Base-by-base conservation (phyloP, 1,284 basidiomycete genomes). In the Rhodotorula sp. region DNA sequence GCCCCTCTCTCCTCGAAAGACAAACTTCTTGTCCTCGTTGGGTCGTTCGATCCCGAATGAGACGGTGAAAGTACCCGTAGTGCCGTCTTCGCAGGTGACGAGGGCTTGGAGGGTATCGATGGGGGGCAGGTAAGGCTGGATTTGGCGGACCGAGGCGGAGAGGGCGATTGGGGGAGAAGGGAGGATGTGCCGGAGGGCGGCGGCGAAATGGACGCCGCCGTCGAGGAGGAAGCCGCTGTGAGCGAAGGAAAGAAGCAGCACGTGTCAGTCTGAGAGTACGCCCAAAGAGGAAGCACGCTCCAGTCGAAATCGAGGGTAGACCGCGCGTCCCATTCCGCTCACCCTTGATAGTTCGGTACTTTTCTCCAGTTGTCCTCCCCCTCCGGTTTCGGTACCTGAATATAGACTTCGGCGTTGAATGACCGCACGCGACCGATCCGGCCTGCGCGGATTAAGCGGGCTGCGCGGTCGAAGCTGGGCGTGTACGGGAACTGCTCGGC, bases 351-450 rank as follows among this genome's bases (percentile, higher is more conserved):
- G 8, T 76, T 74, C 15, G 76, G 76, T 4, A 57, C 64, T 20
- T 64, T 64, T 30, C 77, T 62, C 76, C 77, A 78, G 17, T 64
- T 67, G 17, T 67, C 56, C 7, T 17, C 55, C 2, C 42, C 62
- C 60, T 62, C 53, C 14, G 53, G 51, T 26, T 37, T 56, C 24
- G 70, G 70, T 14, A 54, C 29, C 45, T 68, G 65, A 30, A 62
- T 57, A 26, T 49, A 83, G 3, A 84, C 83, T 26, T 84, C 82
- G 42, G 85, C 83, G 71, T 84, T 87, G 83, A 89, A 91, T 75
- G 83, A 86, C 20, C 82, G 83, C 53, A 92, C 83, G 56, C 86
- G 83, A 45, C 90, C 87, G 71, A 91, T 86, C 80, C 84, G 86
- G 24, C 87, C 86, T 67, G 82, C 80, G 5, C 79, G 80, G 68